Conservation (phyloP, 352 stramenopile genomes). For the Globisporangium yorkense region DNA sequence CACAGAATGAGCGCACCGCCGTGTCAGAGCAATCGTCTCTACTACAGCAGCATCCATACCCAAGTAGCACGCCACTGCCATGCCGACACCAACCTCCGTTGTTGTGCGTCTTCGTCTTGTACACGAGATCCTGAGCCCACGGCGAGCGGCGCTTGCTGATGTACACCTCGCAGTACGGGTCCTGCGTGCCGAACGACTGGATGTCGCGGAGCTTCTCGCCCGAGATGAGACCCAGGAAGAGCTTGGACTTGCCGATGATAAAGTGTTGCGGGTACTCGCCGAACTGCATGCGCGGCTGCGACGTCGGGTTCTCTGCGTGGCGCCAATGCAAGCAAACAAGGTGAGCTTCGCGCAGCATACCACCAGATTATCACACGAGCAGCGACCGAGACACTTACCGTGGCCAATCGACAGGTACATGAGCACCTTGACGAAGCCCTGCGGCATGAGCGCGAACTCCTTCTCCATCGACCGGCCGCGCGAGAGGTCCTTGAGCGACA, state of each 20-base stretch:
- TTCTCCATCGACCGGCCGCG: conserved; percentile 75
- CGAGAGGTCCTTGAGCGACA: conserved; percentile 65
- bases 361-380: background rate
- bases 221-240: conserved; percentile 58
- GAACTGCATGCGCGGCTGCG: conserved; percentile 51
- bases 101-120: conserved; percentile 67
- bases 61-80: too few relatives aligned
- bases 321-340: background rate
- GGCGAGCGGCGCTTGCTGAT: conserved; percentile 43
- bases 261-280: conserved; percentile 74
- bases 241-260: conserved; percentile 64
- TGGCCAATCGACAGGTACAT: conserved; percentile 69
- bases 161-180: conserved; percentile 70
- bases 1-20: background rate
- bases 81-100: conserved; percentile 40
- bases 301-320: conserved; percentile 59
- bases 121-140: conserved; percentile 45
- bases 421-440: conserved; percentile 61
- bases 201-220: conserved; percentile 72
- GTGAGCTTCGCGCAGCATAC: background rate
- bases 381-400: conserved; percentile 20
- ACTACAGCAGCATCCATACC: background rate
- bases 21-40: background rate
- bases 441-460: conserved; percentile 64
- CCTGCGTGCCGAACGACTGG: conserved; percentile 71